Evolutionary conservation across 176 grass and related monocot species (phyloP).

Genomic region (Tillandsia leiboldiana): DNA sequence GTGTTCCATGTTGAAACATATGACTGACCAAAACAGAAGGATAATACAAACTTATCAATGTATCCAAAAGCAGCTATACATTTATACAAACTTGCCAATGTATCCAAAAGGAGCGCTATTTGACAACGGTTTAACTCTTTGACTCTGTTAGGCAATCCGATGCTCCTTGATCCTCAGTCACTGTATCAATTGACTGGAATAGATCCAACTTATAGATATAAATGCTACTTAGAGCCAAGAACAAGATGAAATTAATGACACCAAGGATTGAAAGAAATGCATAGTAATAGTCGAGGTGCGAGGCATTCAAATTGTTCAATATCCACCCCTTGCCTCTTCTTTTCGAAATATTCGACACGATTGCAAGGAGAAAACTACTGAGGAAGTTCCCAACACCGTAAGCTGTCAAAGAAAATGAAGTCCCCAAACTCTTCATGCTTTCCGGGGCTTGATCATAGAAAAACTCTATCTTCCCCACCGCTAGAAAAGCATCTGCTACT

Average conservation of each 20-base stretch:
- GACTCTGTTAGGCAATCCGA: neutral
- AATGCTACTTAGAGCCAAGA: slow-evolving; percentile 27
- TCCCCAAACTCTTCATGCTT: slow-evolving; percentile 83
- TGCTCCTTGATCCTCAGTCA: slow-evolving; percentile 2
- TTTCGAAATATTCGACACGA: slow-evolving; percentile 33
- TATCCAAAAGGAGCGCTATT: neutral
- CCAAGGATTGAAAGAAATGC: slow-evolving; percentile 40
- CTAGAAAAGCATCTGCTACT: slow-evolving; percentile 48
- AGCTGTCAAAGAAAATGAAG: slow-evolving; percentile 48
- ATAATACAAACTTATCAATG: no score
- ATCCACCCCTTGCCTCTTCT: slow-evolving; percentile 38
- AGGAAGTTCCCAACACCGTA: slow-evolving; percentile 60
- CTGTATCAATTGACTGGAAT: slow-evolving; percentile 16
- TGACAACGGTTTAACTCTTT: neutral
- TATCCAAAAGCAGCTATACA: no score
- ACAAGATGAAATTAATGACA: slow-evolving; percentile 35
- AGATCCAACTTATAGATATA: slow-evolving; percentile 38
- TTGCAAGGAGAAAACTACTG: slow-evolving; percentile 47
- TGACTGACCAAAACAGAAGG: no score
- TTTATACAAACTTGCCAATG: no score
- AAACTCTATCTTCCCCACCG: slow-evolving; percentile 51
- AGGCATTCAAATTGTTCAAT: slow-evolving; percentile 62
- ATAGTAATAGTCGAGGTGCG: slow-evolving; percentile 68
- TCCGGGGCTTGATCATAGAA: slow-evolving; percentile 93
- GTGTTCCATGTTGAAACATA: no score